These are phyloP conservation scores for Fremontodendron californicum DNA, from an alignment of 345 rosid genomes.

Conservation along the genomic window DNA sequence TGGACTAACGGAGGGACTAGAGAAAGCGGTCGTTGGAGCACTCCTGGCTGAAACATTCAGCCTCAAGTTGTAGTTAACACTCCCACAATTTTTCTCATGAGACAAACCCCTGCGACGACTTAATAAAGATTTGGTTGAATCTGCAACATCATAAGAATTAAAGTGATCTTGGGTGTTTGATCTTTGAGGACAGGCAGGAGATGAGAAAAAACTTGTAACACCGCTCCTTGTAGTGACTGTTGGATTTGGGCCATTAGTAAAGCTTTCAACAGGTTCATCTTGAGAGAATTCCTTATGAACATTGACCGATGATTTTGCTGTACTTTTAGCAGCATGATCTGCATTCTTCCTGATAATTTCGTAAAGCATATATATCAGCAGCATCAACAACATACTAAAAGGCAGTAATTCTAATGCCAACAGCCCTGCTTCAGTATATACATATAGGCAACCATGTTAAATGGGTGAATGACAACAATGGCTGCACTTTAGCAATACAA, in stretches of 20 bases:
- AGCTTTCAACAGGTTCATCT: constrained; percentile 22
- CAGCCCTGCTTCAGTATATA: neutral
- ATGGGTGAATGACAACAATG: neutral
- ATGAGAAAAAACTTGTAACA: constrained; percentile 31
- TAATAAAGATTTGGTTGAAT: constrained; percentile 14
- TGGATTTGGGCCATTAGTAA: constrained; percentile 17
- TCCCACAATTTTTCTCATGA: constrained; percentile 28
- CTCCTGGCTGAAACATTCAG: constrained; percentile 37
- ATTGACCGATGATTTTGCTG: constrained; percentile 18
- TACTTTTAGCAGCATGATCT: constrained; percentile 14
- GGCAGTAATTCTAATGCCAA: neutral
- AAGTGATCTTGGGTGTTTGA: constrained; percentile 20
- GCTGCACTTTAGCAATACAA: neutral
- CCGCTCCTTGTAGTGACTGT: constrained; percentile 25
- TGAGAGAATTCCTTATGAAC: constrained; percentile 20
- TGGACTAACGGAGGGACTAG: constrained; percentile 51
- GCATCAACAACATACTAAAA: neutral
- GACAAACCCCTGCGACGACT: constrained; percentile 27
- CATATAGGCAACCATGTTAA: neutral
- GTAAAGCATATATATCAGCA: neutral
- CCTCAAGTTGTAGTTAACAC: constrained; percentile 26
- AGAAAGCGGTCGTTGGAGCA: constrained; percentile 50
- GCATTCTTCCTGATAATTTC: constrained; percentile 25
- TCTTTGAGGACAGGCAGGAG: constrained; percentile 34
- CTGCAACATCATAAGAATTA: constrained; percentile 1